phyloP scores from a whole-genome alignment of 108 stramenopile species.

The Nitzschia palea region DNA sequence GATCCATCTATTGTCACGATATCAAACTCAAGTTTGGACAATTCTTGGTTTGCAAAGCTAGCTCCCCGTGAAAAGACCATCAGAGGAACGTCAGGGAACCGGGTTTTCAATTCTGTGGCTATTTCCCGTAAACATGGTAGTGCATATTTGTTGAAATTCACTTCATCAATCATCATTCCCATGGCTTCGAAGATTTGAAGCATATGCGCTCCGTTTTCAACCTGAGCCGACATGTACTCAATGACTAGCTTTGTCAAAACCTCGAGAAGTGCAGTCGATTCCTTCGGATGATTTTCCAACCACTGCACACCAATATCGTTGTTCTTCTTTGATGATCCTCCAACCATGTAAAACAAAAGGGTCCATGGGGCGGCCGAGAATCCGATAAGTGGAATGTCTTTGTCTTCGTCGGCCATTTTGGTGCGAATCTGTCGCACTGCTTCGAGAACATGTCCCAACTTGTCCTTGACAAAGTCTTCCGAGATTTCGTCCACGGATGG shows the following conservation, averaged over 20 bases:
- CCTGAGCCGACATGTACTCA: slow-evolving; percentile 93
- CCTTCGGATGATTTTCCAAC: slow-evolving; percentile 79
- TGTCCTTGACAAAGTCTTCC: slow-evolving; percentile 66
- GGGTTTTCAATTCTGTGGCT: slow-evolving; percentile 65
- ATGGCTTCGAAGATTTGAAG: slow-evolving; percentile 95
- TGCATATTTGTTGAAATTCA: slow-evolving; percentile 79
- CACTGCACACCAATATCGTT: slow-evolving; percentile 78
- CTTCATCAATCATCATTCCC: slow-evolving; percentile 93
- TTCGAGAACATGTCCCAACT: slow-evolving; percentile 86
- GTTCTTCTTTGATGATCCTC: slow-evolving; percentile 92
- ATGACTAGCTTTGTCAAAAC: slow-evolving; percentile 84
- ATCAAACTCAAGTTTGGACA: slow-evolving; percentile 79
- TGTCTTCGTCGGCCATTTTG: slow-evolving; percentile 81
- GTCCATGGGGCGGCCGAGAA: slow-evolving; percentile 97
- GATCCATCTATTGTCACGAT: slow-evolving; percentile 92
- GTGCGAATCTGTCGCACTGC: slow-evolving; percentile 70
- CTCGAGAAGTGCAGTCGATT: slow-evolving; percentile 70
- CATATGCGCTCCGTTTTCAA: slow-evolving; percentile 89
- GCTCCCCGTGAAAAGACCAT: slow-evolving; percentile 93
- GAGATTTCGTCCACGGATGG: slow-evolving; percentile 59
- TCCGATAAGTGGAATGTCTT: slow-evolving; percentile 88
- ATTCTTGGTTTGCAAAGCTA: slow-evolving; percentile 66
- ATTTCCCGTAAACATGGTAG: slow-evolving; percentile 84
- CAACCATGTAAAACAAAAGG: slow-evolving; percentile 95
- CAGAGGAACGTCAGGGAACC: slow-evolving; percentile 89